These are phyloP conservation scores for Coemansia nantahalensis DNA, from an alignment of 192 early-diverging fungal genomes.

Conservation along the genomic window DNA sequence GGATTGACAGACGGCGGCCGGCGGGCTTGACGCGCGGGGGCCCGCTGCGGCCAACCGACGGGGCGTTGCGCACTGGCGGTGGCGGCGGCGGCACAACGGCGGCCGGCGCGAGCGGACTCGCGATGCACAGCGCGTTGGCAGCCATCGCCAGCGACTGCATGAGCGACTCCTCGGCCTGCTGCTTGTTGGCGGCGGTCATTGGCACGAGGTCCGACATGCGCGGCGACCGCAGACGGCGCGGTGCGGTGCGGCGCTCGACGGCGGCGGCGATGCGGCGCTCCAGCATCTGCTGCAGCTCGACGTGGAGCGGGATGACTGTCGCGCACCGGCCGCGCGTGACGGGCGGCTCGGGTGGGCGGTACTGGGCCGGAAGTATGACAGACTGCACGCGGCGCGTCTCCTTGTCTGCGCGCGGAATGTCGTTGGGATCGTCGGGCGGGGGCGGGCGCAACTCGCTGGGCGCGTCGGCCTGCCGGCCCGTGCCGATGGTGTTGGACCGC, in stretches of 20 bases:
- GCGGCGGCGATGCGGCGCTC: slow-evolving; percentile 5
- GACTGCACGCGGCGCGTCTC: slow-evolving; percentile 34
- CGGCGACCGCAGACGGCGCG: not conserved
- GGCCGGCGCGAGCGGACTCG: not conserved
- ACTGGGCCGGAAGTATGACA: slow-evolving; percentile 19
- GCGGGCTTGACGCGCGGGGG: too few species aligned
- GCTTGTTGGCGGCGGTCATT: not conserved
- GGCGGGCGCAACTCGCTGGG: not conserved
- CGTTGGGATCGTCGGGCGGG: not conserved
- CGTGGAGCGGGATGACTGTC: slow-evolving; percentile 32
- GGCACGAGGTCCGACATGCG: slow-evolving; percentile 1
- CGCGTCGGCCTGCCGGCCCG: slow-evolving; percentile 20
- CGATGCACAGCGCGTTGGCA: too few species aligned
- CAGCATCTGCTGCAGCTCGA: slow-evolving; percentile 41
- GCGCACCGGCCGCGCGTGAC: slow-evolving; percentile 16
- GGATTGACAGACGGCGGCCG: too few species aligned
- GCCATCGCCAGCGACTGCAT: slow-evolving; percentile 1
- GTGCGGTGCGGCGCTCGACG: not conserved
- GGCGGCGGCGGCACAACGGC: not conserved
- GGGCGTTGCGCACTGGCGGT: too few species aligned
- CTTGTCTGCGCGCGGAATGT: slow-evolving; percentile 18
- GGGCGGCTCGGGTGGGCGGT: not conserved
- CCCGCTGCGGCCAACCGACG: too few species aligned
- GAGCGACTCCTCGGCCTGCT: not conserved
- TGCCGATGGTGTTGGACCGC: slow-evolving; percentile 46